Evolutionary conservation across 1,139 yeast genomes (phyloP), one percentile per base, ranked within the genome.

Genomic region (Debaryomycetaceae sp.): DNA sequence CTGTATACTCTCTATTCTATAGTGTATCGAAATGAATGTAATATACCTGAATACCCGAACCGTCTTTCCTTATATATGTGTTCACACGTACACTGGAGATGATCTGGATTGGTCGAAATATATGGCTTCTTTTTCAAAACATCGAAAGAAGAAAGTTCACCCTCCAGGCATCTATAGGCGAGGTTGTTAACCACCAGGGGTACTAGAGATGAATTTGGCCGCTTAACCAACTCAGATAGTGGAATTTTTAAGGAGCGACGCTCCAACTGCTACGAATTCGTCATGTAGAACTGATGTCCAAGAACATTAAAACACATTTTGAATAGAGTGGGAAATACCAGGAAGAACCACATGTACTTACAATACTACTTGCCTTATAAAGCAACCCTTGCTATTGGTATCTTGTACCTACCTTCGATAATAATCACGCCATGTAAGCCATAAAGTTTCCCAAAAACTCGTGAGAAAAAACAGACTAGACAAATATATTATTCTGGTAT

Each of bases 171-270:
- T 93, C 68, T 93, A 93, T 70, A 99, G 99, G 49, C 90, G 98
- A 41, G 99, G 99, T 53, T 93, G 98, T 77, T 93, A 75, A 93
- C 93, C 66, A 93, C 99, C 50, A 99, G 93, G 74, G 99, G 99
- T 74, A 96, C 97, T 55, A 87, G 99, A 78, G 99, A 99, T 80
- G 99, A 93, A 78, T 99, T 99, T 81, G 99, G 99, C 54, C 91
- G 82, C 81, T 77, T 93, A 65, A 80, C 93, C 55, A 93, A 93
- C 80, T 83, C 91, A 58, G 96, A 93, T 73, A 99, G 99, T 79
- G 99, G 93, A 78, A 85, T 99, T 72, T 93, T 93, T 72, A 93
- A 93, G 99, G 99, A 93, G 78, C 86, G 99, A 93, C 65, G 99
- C 99, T 48, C 99, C 99, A 57, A 87, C 93, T 47, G 99, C 99